Evolutionary conservation across 2,329 filamentous ascomycete genomes (phyloP).

Genomic region (Penicillium rolfsii): DNA sequence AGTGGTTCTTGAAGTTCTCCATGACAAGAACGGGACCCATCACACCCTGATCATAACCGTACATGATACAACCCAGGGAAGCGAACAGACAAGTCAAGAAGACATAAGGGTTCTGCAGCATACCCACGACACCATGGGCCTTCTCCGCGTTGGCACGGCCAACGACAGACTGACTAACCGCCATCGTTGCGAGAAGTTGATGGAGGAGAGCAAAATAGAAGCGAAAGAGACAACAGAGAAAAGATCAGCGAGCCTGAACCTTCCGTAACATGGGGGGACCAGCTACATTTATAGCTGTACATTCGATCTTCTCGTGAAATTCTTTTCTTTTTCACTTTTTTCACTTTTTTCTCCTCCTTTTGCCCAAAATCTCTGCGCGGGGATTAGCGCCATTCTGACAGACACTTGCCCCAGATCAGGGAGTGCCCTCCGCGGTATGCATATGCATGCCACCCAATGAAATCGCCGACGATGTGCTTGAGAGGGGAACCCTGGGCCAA

Average conservation of each 20-base stretch:
- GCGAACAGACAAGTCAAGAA: constrained; percentile 44
- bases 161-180: constrained; percentile 43
- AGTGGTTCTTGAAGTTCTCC: constrained; percentile 43
- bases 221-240: constrained; percentile 4
- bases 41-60: constrained; percentile 44
- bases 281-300: constrained; percentile 14
- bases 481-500: constrained; percentile 5
- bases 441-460: constrained; percentile 6
- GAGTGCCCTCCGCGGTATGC: constrained; percentile 2
- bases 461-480: constrained; percentile 6
- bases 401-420: constrained; percentile 14
- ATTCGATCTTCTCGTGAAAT: not conserved
- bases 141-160: constrained; percentile 45
- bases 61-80: constrained; percentile 40
- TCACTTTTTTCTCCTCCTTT: not conserved
- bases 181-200: constrained; percentile 21
- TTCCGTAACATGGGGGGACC: not conserved
- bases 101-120: constrained; percentile 48
- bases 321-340: not conserved
- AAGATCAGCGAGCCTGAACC: not conserved
- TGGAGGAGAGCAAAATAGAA: constrained; percentile 1
- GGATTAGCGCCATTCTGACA: constrained; percentile 10
- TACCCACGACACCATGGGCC: constrained; percentile 43
- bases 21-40: constrained; percentile 42
- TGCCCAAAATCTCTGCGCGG: not conserved